Evolutionary conservation across 2,329 filamentous ascomycete genomes (phyloP), one percentile per base, ranked within the genome.

Genomic region (Alternaria novae-zelandiae): DNA sequence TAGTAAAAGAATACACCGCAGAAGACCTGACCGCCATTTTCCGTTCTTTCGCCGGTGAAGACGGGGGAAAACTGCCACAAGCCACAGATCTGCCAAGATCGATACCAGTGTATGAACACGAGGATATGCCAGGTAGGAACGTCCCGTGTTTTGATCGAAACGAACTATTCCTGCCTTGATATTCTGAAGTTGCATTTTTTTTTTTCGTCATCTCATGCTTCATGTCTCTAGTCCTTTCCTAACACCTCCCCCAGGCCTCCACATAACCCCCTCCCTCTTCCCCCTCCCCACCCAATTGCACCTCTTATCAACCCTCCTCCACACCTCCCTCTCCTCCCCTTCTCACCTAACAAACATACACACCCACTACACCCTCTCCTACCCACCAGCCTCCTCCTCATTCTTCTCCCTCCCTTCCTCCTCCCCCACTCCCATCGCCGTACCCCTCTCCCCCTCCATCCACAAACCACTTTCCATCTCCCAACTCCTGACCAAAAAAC

Each of bases 271-370:
- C 12, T 86, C 86, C 25, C 83, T 98, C 9, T 82, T 98, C 10
- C 90, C 94, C 5, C 85, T 87, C 15, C 73, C 82, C 6, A 83
- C 92, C 13, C 96, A 99, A 78, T 82, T 85, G 63, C 81, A 83
- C 41, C 84, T 98, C 3, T 85, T 98, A 6, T 88, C 88, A 47
- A 88, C 87, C 58, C 86, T 97, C 66, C 83, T 97, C 28, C 92
- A 96, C 80, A 86, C 87, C 54, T 91, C 97, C 78, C 86, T 97
- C 15, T 89, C 89, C 64, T 87, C 91, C 68, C 88, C 89, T 4
- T 77, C 83, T 5, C 94, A 98, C 77, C 87, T 91, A 74, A 98
- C 94, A 56, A 99, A 98, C 79, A 83, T 98, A n/a, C 91, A 96
- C 79, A 85, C 93, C 2, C 92, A 96, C 80, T 93, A 95, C 79